A percentile compares a stretch with the other conserved stretches of the same genome.
Conservation (phyloP, 305 asterid genomes). For the Solanum aculeatissimum region DNA sequence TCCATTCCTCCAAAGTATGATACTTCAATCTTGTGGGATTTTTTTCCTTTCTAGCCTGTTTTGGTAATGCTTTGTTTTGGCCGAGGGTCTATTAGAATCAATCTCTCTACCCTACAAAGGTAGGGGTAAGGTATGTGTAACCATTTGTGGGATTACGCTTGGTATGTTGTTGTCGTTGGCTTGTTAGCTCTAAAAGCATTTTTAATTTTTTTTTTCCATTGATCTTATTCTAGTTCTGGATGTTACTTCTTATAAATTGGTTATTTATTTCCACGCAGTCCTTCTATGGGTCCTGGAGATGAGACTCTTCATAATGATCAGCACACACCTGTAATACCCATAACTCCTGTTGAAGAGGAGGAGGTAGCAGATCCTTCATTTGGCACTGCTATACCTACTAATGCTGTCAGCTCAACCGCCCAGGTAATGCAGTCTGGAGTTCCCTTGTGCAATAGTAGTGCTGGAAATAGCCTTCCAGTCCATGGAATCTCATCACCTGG, state of each 20-base stretch:
- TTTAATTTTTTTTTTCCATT: not conserved
- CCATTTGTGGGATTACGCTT: not conserved
- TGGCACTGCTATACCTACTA: conserved; percentile 2
- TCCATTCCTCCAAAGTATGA: conserved; percentile 76
- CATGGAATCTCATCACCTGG: conserved; percentile 8
- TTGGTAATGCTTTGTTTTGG: not conserved
- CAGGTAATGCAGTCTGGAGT: conserved; percentile 15
- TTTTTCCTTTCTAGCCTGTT: not conserved
- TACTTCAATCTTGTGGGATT: conserved; percentile 6
- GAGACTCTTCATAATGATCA: conserved; percentile 19
- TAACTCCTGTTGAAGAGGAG: conserved; percentile 79
- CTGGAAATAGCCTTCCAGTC: not conserved
- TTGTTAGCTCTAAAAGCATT: not conserved
- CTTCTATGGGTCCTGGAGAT: conserved; percentile 24
- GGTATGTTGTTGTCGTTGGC: not conserved
- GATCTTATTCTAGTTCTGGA: conserved; percentile 1
- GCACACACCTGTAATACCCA: conserved; percentile 43
- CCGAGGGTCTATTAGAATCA: not conserved
- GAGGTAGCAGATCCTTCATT: conserved; percentile 28
- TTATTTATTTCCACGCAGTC: conserved; percentile 33
- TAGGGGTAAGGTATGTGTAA: not conserved
- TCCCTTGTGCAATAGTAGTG: conserved; percentile 9
- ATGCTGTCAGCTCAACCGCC: conserved; percentile 6
- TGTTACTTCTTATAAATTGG: not conserved
- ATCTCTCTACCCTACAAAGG: not conserved